Base-by-base conservation (phyloP, 352 stramenopile genomes). In the Globisporangium paddicum region DNA sequence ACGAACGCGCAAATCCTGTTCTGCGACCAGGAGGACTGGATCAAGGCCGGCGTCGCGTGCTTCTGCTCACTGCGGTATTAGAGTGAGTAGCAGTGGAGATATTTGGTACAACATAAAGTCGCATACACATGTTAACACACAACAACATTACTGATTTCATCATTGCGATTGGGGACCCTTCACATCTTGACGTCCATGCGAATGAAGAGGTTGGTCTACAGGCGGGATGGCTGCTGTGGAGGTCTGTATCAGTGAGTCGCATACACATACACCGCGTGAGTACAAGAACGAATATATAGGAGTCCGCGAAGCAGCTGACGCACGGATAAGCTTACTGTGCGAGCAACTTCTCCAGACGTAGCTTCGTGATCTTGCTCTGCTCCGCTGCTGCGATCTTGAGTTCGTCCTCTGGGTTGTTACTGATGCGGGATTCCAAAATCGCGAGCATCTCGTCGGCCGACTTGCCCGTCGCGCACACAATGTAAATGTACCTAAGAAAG, bases 21-120 rank as follows among this genome's bases (percentile, higher is more conserved):
- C 53, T 83, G 75, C 1, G 92, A 98, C 64, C 85, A 96, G 62
- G 85, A 95, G 57, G 88, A 90, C 55, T 97, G 90, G 83, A 97
- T 97, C 66, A 97, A 97, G 65, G 93, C 88, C 8, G 93, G 93
- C 28, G 93, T 98, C 13, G 93, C 90, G n/a, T 86, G 80, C 55
- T 98, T 98, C 60, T 75, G 87, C 35, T 95, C 87, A 35, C 77
- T 98, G 49, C 80, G 85, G 45, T 98, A 96, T 63, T 98, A 90
- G 77, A 25, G 13, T 26, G 23, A 26, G n/a, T 14, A 13, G 21
- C 19, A 49, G 14, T 4, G 19, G 10, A 40, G 9, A 26, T 9
- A 21, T 44, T 18, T n/a, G 16, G 7, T 25, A 52, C 14, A 52
- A 19, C 37, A 35, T 11, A 6, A 23, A 7, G n/a, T 23, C 26